Percentiles rank a stretch among this genome's conserved stretches.
These are phyloP conservation scores for Geotrichum restrictum DNA, from an alignment of 1,139 yeast genomes.

Conservation along the genomic window DNA sequence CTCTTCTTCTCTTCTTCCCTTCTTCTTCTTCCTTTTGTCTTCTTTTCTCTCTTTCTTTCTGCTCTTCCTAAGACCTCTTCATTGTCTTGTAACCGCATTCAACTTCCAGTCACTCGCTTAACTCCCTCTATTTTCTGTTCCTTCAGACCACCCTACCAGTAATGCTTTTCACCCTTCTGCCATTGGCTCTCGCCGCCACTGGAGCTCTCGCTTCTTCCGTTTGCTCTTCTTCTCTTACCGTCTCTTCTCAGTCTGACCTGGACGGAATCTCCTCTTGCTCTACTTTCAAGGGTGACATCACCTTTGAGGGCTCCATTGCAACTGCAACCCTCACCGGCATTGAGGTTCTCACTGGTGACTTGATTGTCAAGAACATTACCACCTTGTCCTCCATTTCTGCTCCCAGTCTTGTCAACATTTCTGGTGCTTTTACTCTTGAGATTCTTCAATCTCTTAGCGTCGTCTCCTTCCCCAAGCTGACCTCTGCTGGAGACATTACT, in stretches of 20 bases:
- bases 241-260: conserved; percentile 70
- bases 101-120: conserved; percentile 11
- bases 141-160: neutral
- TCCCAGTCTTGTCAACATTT: conserved; percentile 68
- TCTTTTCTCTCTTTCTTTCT: conserved; percentile 9
- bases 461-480: conserved; percentile 72
- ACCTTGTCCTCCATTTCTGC: conserved; percentile 64
- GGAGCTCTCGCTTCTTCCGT: conserved; percentile 5
- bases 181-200: conserved; percentile 10
- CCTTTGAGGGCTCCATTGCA: conserved; percentile 53
- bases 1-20: neutral
- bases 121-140: neutral
- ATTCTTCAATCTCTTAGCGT: conserved; percentile 63
- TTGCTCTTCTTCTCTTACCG: conserved; percentile 26
- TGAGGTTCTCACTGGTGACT: conserved; percentile 70
- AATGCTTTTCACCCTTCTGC: conserved; percentile 14
- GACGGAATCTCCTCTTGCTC: conserved; percentile 70
- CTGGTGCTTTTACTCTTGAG: conserved; percentile 62
- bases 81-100: neutral
- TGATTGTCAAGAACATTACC: conserved; percentile 64
- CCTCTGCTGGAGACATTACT: conserved; percentile 73
- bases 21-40: conserved; percentile 1
- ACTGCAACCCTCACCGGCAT: conserved; percentile 48
- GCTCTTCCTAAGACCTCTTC: neutral
- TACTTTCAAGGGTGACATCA: conserved; percentile 75